Evolutionary conservation across 352 stramenopile species (phyloP).

Genomic region (Pythium graminicola): DNA sequence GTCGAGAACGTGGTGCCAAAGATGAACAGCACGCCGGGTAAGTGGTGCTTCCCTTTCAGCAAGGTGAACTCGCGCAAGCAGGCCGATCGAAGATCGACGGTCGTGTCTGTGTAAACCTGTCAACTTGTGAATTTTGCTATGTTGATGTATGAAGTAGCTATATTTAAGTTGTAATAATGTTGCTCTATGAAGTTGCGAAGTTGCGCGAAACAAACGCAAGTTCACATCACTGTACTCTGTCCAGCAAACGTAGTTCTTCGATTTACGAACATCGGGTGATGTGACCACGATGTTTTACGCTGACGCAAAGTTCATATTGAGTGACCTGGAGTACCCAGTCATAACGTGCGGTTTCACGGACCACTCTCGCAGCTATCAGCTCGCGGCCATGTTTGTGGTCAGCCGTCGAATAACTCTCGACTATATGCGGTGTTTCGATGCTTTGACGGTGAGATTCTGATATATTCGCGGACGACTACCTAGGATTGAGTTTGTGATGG

Average conservation of each 20-base stretch:
- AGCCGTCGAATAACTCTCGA: neutral
- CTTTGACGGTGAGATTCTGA: neutral
- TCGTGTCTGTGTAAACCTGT: no score
- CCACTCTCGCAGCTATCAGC: neutral
- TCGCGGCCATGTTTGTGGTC: conserved; percentile 7
- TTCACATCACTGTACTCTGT: neutral
- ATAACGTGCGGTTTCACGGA: conserved; percentile 14
- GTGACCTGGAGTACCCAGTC: conserved; percentile 4
- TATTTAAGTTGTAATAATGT: no score
- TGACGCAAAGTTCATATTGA: conserved; percentile 10
- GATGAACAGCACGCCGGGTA: conserved; percentile 82
- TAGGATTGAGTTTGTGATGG: neutral
- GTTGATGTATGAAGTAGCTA: no score
- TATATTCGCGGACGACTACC: neutral
- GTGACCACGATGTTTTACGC: neutral
- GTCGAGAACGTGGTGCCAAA: conserved; percentile 87
- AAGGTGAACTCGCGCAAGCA: conserved; percentile 54
- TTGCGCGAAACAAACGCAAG: neutral
- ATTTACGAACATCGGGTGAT: no score
- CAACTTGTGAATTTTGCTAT: no score
- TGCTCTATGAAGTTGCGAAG: no score
- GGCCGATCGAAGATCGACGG: no score
- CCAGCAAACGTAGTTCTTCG: neutral
- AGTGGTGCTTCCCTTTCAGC: conserved; percentile 89
- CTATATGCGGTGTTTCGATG: neutral